Percentiles rank a stretch among this genome's conserved stretches.
phyloP scores from a whole-genome alignment of 179 eudicot species.

The Silene vulgaris region DNA sequence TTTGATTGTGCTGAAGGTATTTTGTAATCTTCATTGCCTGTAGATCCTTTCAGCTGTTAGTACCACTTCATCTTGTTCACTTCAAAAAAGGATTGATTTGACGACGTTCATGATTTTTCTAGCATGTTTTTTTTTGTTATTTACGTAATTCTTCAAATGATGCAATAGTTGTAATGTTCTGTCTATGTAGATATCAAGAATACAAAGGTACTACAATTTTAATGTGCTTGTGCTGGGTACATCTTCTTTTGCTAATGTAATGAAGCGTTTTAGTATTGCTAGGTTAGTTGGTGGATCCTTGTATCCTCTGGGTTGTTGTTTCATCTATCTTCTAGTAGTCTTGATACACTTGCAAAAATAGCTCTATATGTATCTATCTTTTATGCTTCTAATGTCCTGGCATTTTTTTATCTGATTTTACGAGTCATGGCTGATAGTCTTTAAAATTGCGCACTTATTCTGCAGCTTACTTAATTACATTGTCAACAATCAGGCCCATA shows the following conservation, averaged over 20 bases:
- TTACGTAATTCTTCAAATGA: not conserved
- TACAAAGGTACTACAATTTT: not conserved
- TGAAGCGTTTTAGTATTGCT: not conserved
- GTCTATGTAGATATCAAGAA: not conserved
- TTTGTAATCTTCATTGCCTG: not conserved
- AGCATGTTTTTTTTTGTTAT: not conserved
- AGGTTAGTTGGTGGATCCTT: not conserved
- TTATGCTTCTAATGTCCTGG: constrained; percentile 9
- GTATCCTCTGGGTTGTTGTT: not conserved
- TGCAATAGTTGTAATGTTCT: not conserved
- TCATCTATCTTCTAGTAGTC: constrained; percentile 1
- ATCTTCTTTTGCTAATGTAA: not conserved
- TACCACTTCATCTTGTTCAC: not conserved
- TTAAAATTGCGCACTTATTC: constrained; percentile 1
- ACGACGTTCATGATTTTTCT: not conserved
- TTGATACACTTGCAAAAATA: not conserved
- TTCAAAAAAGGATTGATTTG: not conserved
- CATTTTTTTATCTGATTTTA: not conserved
- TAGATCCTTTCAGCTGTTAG: not conserved
- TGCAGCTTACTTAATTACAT: constrained; percentile 7
- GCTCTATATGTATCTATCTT: constrained; percentile 5
- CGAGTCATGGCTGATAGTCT: not conserved
- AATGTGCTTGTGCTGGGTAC: not conserved
- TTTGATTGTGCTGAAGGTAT: constrained; percentile 61
- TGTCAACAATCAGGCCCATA: constrained; percentile 51